Evolutionary conservation across 2,329 filamentous ascomycete genomes (phyloP).

Genomic region (Lasiodiplodia sp.): DNA sequence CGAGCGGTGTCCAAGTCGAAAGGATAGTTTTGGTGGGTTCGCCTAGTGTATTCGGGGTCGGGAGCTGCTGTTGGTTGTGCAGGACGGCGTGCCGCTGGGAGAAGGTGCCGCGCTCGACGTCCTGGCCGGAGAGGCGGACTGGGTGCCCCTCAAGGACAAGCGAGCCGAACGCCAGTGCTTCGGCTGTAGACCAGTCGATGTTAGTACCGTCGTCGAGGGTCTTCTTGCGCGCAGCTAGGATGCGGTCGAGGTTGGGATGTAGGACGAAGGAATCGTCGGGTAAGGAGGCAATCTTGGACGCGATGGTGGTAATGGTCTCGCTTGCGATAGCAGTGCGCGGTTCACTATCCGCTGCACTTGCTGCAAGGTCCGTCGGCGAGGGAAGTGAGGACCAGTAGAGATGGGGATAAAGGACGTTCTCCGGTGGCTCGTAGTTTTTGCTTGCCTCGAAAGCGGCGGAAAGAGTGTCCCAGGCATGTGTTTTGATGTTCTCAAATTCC

Average conservation of each 20-base stretch:
- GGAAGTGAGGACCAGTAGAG: constrained; percentile 93
- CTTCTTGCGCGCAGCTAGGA: constrained; percentile 87
- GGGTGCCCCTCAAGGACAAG: constrained; percentile 94
- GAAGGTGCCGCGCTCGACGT: constrained; percentile 99
- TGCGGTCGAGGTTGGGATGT: constrained; percentile 97
- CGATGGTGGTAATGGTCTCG: constrained; percentile 80
- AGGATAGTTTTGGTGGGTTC: constrained; percentile 60
- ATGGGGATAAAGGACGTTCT: constrained; percentile 98
- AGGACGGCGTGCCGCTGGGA: constrained; percentile 97
- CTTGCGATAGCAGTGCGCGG: constrained; percentile 80
- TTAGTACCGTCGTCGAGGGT: constrained; percentile 88
- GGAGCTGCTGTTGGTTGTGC: constrained; percentile 74
- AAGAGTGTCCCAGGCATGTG: constrained; percentile 99
- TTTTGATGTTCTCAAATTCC: constrained; percentile 98
- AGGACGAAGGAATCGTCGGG: constrained; percentile 82
- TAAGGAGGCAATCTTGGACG: constrained; percentile 75
- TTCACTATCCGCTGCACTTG: constrained; percentile 84
- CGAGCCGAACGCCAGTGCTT: constrained; percentile 92
- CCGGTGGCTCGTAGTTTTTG: constrained; percentile 95
- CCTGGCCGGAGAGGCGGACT: constrained; percentile 96
- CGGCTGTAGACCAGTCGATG: constrained; percentile 97
- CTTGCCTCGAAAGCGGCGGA: constrained; percentile 97
- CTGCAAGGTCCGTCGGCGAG: constrained; percentile 95
- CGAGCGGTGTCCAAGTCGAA: constrained; percentile 91
- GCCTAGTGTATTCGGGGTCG: too few species aligned